Base-by-base conservation (phyloP, 2,329 filamentous ascomycete genomes). In the Didymella exigua region DNA sequence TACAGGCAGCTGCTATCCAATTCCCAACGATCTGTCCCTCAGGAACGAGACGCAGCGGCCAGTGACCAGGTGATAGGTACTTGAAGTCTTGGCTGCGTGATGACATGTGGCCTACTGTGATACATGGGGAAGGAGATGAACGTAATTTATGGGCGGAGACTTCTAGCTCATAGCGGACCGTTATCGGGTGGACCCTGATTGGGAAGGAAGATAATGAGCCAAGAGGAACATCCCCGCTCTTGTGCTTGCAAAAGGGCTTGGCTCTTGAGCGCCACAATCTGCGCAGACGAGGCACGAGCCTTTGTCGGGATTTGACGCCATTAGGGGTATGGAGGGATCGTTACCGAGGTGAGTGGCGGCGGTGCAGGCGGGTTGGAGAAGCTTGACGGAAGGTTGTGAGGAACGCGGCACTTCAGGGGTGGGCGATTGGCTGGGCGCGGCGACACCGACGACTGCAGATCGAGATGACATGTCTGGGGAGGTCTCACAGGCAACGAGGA, bases 181-280 rank as follows among this genome's bases (percentile, higher is more conserved):
- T 40, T 49, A 38, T 53, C 57, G 58, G 59, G 42, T 26, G 44
- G 21, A 13, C 14, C 59, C 56, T 68, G 54, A 70, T 68, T 70
- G 64, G 66, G 63, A 64, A 62, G 58, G 64, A 61, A 62, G 30
- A 38, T 34, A 60, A 53, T 53, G 21, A 38, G 65, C 66, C 60
- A 56, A 56, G 54, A 48, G 2, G 24, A 51, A 33, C n/a, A 37
- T 37, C 24, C 51, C 51, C 51, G 45, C 51, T 49, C 45, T 40
- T 41, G 45, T 54, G 51, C 51, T 26, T 41, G 34, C 26, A 34
- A 27, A 33, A 2, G 33, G 29, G 51, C 56, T 50, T 49, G 51
- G 37, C 49, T 31, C 54, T 21, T 27, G 5, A 24, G 23, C 54
- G 59, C 66, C 66, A 61, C 60, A 63, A 56, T 63, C 49, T 56